Evolutionary conservation across 2,329 filamentous ascomycete species (phyloP), one percentile per base, ranked within the genome.

Genomic region (Hypoxylon sp.): DNA sequence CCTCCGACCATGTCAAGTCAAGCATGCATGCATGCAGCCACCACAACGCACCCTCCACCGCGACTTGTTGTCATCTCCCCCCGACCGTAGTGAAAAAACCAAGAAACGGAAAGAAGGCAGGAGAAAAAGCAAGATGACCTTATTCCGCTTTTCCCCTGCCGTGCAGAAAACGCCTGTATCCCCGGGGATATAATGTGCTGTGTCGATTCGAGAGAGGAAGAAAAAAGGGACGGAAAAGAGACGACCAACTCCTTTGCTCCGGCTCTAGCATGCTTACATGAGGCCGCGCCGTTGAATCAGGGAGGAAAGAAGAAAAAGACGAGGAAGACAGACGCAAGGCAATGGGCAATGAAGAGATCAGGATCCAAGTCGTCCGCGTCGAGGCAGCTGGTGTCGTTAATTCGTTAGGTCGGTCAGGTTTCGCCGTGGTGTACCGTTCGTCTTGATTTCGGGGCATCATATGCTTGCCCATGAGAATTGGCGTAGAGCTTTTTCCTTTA

Each of bases 91-190:
- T 10, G n/a, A 4, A 33, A 35, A 35, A 47, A 27, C 42, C 15
- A 51, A 51, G 21, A 37, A 33, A 41, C 7, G 20, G n/a, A 6
- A 10, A 41, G 15, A 24, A 41, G 24, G 10, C 3, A 23, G 4
- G 11, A 15, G 29, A 33, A 41, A 41, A 41, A 10, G 20, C 41
- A 50, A 29, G 42, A 37, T 41, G 20, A 18, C n/a, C 48, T n/a
- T n/a, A n/a, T 46, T 52, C 55, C 43, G 40, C 45, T 49, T 38
- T 40, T 37, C 45, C 41, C 31, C 46, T 47, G 15, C 3, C 56
- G 21, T 48, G 31, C n/a, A n/a, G n/a, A n/a, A 17, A 62, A 62
- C 59, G 59, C 59, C 59, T 49, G 54, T 53, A 48, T 43, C 48
- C 47, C 52, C 23, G 45, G n/a, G 52, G 52, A 60, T 54, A 60